Evolutionary conservation across 2,329 filamentous ascomycete species (phyloP).

Genomic region (Pseudocercospora vitis): DNA sequence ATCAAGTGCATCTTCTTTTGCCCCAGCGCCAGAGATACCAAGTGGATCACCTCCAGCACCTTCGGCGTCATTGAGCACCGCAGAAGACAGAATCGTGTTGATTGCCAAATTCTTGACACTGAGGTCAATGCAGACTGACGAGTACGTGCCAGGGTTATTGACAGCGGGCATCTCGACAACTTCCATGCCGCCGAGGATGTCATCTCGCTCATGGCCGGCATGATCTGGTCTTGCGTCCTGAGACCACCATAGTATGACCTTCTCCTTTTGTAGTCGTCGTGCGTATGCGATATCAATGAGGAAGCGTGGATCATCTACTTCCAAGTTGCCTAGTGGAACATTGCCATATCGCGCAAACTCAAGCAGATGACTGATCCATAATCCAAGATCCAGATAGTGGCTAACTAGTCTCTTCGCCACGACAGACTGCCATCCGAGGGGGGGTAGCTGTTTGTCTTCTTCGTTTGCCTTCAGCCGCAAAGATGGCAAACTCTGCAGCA

Average conservation of each 20-base stretch:
- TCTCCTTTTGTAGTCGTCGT: conserved; percentile 81
- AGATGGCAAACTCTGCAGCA: conserved; percentile 79
- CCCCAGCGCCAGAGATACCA: conserved; percentile 75
- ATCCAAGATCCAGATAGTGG: conserved; percentile 88
- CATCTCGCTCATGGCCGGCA: conserved; percentile 91
- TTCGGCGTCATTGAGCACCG: conserved; percentile 93
- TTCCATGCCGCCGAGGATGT: conserved; percentile 79
- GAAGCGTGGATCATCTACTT: conserved; percentile 89
- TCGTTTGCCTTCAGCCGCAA: conserved; percentile 78
- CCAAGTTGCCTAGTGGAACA: conserved; percentile 90
- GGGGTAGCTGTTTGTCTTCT: conserved; percentile 81
- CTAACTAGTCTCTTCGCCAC: conserved; percentile 81
- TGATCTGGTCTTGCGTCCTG: conserved; percentile 83
- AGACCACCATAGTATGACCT: conserved; percentile 97
- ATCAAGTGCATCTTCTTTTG: conserved; percentile 58
- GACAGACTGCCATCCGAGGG: conserved; percentile 89
- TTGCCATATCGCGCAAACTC: conserved; percentile 89
- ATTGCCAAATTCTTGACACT: conserved; percentile 93
- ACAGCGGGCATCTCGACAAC: conserved; percentile 83
- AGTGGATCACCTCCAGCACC: conserved; percentile 71
- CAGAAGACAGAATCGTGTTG: conserved; percentile 95
- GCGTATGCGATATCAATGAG: conserved; percentile 96
- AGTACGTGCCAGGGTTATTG: conserved; percentile 91
- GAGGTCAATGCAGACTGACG: conserved; percentile 93
- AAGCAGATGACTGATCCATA: conserved; percentile 86